These are phyloP conservation scores for Arabidopsis suecica DNA, from an alignment of 345 rosid genomes.

Conservation along the genomic window DNA sequence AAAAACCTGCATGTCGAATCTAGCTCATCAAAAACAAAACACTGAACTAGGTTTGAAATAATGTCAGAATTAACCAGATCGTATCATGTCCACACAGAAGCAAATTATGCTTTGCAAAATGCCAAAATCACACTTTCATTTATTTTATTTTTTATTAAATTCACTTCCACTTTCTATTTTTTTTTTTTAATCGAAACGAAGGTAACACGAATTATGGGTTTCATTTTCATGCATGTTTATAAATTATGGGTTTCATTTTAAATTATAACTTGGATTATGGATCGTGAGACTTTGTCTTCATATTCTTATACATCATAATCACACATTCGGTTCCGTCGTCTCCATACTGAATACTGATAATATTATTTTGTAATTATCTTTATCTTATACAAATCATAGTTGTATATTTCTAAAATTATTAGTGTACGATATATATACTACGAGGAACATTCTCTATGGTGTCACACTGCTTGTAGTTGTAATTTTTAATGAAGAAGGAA, in stretches of 20 bases:
- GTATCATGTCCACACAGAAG: neutral
- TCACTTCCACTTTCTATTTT: neutral
- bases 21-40: neutral
- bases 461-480: neutral
- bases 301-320: neutral
- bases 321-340: neutral
- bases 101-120: neutral
- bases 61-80: neutral
- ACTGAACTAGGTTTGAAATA: neutral
- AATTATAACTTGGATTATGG: neutral
- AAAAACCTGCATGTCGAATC: neutral
- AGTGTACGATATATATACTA: constrained; percentile 1
- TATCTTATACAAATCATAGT: neutral
- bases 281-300: neutral
- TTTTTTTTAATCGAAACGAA: neutral
- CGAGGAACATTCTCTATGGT: constrained; percentile 10
- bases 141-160: neutral
- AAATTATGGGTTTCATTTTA: neutral
- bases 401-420: neutral
- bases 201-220: neutral
- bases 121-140: neutral
- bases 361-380: neutral
- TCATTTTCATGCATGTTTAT: neutral
- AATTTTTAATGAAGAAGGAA: neutral
- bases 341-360: neutral